Evolutionary conservation across 2,329 filamentous ascomycete genomes (phyloP).

Genomic region (Graphium sp.): DNA sequence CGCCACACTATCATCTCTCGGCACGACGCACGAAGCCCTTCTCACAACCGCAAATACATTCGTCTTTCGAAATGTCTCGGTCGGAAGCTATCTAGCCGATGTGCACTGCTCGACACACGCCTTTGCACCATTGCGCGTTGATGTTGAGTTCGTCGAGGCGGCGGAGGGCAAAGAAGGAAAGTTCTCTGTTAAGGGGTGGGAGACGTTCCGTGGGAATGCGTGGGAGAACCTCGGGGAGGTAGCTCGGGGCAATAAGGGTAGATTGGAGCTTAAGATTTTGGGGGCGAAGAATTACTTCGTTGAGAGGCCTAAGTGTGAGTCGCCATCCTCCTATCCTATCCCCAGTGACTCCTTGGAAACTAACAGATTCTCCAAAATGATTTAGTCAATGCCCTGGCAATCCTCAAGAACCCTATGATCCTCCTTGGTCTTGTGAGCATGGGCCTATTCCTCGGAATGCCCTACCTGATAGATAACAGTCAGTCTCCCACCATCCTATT

Average conservation of each 20-base stretch:
- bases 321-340: slow-evolving; percentile 1
- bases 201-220: slow-evolving; percentile 77
- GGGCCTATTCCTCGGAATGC: slow-evolving; percentile 78
- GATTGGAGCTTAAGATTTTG: slow-evolving; percentile 43
- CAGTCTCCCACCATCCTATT: slow-evolving; percentile 20
- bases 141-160: slow-evolving; percentile 34
- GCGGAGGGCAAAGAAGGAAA: slow-evolving; percentile 67
- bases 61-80: slow-evolving; percentile 54
- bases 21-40: slow-evolving; percentile 30
- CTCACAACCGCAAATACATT: slow-evolving; percentile 56
- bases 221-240: slow-evolving; percentile 73
- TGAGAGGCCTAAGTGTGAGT: slow-evolving; percentile 59
- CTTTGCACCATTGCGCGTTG: slow-evolving; percentile 69
- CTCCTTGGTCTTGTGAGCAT: slow-evolving; percentile 75
- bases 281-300: slow-evolving; percentile 60
- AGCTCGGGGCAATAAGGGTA: slow-evolving; percentile 21
- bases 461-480: slow-evolving; percentile 93
- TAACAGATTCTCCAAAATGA: slow-evolving; percentile 2
- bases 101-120: slow-evolving; percentile 57
- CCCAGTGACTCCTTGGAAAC: slow-evolving; percentile 4
- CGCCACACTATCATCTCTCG: slow-evolving; percentile 34
- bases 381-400: slow-evolving; percentile 58
- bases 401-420: slow-evolving; percentile 94
- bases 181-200: slow-evolving; percentile 53
- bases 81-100: slow-evolving; percentile 67